phyloP scores from a whole-genome alignment of 345 rosid genomes.

The Hypericum perforatum region DNA sequence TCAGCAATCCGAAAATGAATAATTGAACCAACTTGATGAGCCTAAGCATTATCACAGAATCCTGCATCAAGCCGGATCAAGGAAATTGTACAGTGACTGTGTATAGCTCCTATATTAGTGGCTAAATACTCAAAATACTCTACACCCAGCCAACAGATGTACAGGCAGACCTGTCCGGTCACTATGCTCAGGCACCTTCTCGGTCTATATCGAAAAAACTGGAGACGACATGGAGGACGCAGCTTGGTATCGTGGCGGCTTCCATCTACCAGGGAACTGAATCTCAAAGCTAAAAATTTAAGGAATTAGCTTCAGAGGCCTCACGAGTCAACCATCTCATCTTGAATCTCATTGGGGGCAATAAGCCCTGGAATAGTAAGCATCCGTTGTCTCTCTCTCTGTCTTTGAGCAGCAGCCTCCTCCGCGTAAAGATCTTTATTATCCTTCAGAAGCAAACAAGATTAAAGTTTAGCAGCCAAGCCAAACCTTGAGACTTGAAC shows the following conservation, averaged over 20 bases:
- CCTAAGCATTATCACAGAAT: constrained; percentile 14
- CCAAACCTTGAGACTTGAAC: too few species aligned
- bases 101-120: constrained; percentile 33
- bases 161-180: constrained; percentile 8
- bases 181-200: constrained; percentile 6
- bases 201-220: constrained; percentile 3
- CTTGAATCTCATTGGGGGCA: constrained; percentile 68
- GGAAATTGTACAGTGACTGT: constrained; percentile 23
- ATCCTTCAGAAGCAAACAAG: constrained; percentile 32
- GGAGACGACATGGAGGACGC: constrained; percentile 13
- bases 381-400: constrained; percentile 63
- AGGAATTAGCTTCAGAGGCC: constrained; percentile 20
- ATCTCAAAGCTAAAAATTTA: constrained; percentile 14
- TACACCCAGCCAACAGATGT: constrained; percentile 28
- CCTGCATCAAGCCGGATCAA: constrained; percentile 19
- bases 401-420: constrained; percentile 69
- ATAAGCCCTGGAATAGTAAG: constrained; percentile 67
- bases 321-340: constrained; percentile 67
- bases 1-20: constrained; percentile 22
- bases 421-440: constrained; percentile 75
- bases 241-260: constrained; percentile 14
- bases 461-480: background rate
- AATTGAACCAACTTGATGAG: constrained; percentile 28
- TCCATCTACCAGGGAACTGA: constrained; percentile 12
- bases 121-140: constrained; percentile 25